Base-by-base conservation (phyloP, 768 basidiomycete species). In the Cystofilobasidium ferigula region DNA sequence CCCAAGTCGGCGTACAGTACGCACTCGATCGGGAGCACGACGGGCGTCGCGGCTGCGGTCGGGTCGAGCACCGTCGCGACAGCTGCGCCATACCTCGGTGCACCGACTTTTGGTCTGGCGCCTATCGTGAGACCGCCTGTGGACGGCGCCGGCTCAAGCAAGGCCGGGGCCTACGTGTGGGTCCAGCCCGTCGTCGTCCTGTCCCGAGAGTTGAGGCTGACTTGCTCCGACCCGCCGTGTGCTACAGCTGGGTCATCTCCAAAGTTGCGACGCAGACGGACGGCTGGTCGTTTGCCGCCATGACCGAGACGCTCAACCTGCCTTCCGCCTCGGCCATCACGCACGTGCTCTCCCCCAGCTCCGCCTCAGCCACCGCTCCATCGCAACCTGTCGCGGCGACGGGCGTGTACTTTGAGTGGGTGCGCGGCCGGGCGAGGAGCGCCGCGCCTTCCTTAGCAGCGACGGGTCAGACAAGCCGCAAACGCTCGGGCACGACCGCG, bases 391-490 rank as follows among this genome's bases (percentile, higher is more conserved):
- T 3, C 24, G 26, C 45, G 7, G n/a, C 51, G 38, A 48, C 64
- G 26, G 22, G n/a, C 18, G 59, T 61, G 28, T 59, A 58, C n/a
- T 66, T 66, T 32, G 64, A 66, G 36, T 66, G 64, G 64, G 57
- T 66, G 16, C 35, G 59, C 16, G 64, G 64, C 9, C 28, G 36
- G n/a, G 8, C 43, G 14, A 3, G 18, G 5, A 28, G 28, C 10
- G 40, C 10, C 10, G 40, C 40, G n/a, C n/a, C n/a, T n/a, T n/a
- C n/a, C n/a, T n/a, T 20, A 42, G 40, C 40, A 42, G 20, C 10
- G 10, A 20, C 10, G 40, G 40, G 40, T 42, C 40, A 20, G 40
- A 10, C 20, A 20, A 20, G 45, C 16, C 10, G 51, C 18, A 54
- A 32, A 47, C 18, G n/a, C 4, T 34, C 61, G 38, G 51, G 34